Evolutionary conservation across 2,329 filamentous ascomycete genomes (phyloP).

Genomic region (Calonectria pauciramosa): DNA sequence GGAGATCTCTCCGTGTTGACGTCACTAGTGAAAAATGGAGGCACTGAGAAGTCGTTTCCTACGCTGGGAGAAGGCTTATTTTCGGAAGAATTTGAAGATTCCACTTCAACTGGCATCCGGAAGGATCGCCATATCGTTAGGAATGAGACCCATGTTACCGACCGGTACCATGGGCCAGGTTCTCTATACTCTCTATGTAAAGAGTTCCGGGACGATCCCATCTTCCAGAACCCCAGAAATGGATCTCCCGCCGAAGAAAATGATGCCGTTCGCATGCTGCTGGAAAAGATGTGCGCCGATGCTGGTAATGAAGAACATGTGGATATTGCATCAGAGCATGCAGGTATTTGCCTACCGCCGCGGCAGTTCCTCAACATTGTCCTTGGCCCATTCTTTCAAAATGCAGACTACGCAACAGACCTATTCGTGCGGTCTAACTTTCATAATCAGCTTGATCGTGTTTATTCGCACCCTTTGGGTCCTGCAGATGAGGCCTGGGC

Average conservation of each 20-base stretch:
- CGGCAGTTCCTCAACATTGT: slow-evolving; percentile 44
- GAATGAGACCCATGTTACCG: slow-evolving; percentile 33
- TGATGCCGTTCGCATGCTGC: slow-evolving; percentile 22
- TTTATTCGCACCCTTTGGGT: slow-evolving; percentile 38
- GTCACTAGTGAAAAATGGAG: slow-evolving; percentile 41
- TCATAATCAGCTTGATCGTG: slow-evolving; percentile 40
- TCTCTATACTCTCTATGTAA: slow-evolving; percentile 44
- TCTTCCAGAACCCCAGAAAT: slow-evolving; percentile 24
- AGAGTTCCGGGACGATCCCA: slow-evolving; percentile 39
- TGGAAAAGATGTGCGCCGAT: slow-evolving; percentile 41
- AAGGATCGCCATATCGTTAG: slow-evolving; percentile 39
- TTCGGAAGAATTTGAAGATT: slow-evolving; percentile 12
- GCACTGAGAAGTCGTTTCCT: slow-evolving; percentile 23
- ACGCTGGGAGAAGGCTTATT: slow-evolving; percentile 25
- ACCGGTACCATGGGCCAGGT: slow-evolving; percentile 43
- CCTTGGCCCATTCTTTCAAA: slow-evolving; percentile 43
- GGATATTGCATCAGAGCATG: slow-evolving; percentile 37
- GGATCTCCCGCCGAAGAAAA: slow-evolving; percentile 11
- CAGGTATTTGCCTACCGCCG: slow-evolving; percentile 37
- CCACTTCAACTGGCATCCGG: slow-evolving; percentile 4
- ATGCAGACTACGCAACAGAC: slow-evolving; percentile 42
- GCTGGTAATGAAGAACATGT: slow-evolving; percentile 38
- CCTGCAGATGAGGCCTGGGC: slow-evolving; percentile 44
- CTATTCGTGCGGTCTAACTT: slow-evolving; percentile 40
- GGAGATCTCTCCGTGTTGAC: slow-evolving; percentile 45